These are phyloP conservation scores for Puya raimondii DNA, from an alignment of 176 grass and related monocot species.

Conservation along the genomic window DNA sequence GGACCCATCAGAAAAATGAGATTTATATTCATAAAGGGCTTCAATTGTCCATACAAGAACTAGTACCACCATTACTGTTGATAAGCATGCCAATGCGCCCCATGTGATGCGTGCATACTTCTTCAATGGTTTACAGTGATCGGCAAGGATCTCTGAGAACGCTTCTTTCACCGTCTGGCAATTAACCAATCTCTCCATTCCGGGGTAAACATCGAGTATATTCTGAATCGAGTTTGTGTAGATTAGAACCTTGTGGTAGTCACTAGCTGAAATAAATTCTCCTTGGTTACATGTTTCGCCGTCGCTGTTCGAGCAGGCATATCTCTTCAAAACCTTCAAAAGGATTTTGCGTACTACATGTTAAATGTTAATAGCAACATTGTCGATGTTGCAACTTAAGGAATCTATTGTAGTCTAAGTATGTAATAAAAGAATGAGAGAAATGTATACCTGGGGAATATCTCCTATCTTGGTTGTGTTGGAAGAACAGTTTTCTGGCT, in stretches of 20 bases:
- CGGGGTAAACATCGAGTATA: slow-evolving; percentile 71
- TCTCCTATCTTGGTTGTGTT: slow-evolving; percentile 72
- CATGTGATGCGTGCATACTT: slow-evolving; percentile 36
- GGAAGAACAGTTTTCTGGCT: slow-evolving; percentile 59
- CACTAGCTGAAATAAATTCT: slow-evolving; percentile 51
- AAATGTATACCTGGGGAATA: slow-evolving; percentile 53
- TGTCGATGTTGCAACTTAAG: too few species aligned
- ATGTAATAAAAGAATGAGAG: not conserved
- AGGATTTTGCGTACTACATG: not conserved
- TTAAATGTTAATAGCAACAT: not conserved
- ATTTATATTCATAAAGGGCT: slow-evolving; percentile 7
- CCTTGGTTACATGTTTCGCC: slow-evolving; percentile 33
- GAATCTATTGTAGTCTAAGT: not conserved
- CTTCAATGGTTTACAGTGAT: slow-evolving; percentile 51
- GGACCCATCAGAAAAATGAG: not conserved
- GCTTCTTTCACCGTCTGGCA: slow-evolving; percentile 61
- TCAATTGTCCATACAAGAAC: slow-evolving; percentile 11
- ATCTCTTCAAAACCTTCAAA: slow-evolving; percentile 55
- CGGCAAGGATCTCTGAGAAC: slow-evolving; percentile 56
- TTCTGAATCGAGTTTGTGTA: slow-evolving; percentile 84
- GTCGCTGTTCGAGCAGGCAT: slow-evolving; percentile 50
- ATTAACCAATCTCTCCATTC: slow-evolving; percentile 56
- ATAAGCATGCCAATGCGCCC: slow-evolving; percentile 35
- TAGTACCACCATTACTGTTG: slow-evolving; percentile 31
- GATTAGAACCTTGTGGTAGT: slow-evolving; percentile 67